Conservation (phyloP, 306 rosid genomes). For the Corylus avellana region DNA sequence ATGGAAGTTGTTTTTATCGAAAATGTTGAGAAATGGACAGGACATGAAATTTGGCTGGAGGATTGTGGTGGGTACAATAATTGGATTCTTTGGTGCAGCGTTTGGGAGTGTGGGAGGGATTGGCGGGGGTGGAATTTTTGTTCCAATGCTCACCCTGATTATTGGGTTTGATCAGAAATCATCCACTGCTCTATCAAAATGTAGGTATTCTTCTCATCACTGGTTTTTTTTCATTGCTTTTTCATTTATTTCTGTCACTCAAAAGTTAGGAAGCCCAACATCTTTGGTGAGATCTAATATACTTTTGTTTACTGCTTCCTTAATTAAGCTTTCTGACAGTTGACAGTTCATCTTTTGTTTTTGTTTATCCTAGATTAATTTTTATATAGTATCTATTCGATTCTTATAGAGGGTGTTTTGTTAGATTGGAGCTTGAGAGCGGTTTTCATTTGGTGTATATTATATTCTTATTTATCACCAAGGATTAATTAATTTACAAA, state of each 20-base stretch:
- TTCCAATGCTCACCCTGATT: slow-evolving; percentile 80
- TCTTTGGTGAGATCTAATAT: too few species aligned
- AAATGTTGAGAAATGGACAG: slow-evolving; percentile 40
- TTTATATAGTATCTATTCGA: background rate
- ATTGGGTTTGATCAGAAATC: slow-evolving; percentile 86
- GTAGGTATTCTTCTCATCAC: slow-evolving; percentile 40
- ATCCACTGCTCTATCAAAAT: slow-evolving; percentile 80
- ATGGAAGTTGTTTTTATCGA: background rate
- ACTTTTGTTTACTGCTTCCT: too few species aligned
- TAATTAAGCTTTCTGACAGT: background rate
- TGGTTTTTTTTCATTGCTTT: background rate
- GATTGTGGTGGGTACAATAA: slow-evolving; percentile 59
- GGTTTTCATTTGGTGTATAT: background rate
- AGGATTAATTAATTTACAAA: background rate
- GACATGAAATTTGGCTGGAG: slow-evolving; percentile 81
- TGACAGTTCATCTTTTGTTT: background rate
- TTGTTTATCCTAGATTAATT: background rate
- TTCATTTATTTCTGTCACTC: background rate
- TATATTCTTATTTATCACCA: background rate
- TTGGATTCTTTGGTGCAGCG: slow-evolving; percentile 88
- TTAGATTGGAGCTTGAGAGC: background rate
- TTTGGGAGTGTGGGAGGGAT: slow-evolving; percentile 89
- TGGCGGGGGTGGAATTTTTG: slow-evolving; percentile 89
- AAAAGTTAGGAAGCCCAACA: background rate
- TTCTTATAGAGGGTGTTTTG: background rate